A percentile compares a stretch with the other conserved stretches of the same genome.
phyloP scores from a whole-genome alignment of 192 early-diverging fungal species.

The Coemansia sp. region DNA sequence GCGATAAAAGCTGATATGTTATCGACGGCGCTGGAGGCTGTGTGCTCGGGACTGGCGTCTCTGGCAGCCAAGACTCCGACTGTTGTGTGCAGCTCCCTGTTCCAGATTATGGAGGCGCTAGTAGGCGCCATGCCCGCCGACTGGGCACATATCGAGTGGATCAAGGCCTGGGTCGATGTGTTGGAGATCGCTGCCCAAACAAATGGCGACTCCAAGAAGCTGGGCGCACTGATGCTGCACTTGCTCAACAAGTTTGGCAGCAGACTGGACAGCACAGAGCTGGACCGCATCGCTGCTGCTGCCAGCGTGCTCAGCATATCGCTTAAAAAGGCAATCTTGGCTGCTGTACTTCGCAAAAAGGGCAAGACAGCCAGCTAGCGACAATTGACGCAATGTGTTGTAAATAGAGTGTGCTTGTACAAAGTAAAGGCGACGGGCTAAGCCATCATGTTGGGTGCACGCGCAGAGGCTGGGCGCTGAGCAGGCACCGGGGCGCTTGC shows the following conservation, averaged over 20 bases:
- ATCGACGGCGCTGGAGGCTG: neutral
- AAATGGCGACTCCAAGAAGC: constrained; percentile 24
- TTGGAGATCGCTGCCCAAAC: constrained; percentile 11
- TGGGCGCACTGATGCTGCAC: constrained; percentile 34
- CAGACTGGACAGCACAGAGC: constrained; percentile 3
- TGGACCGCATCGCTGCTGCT: constrained; percentile 20
- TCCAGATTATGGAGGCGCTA: constrained; percentile 34
- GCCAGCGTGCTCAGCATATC: constrained; percentile 24
- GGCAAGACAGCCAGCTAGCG: neutral
- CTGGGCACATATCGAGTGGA: neutral
- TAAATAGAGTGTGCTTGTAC: neutral
- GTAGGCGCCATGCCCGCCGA: constrained; percentile 17
- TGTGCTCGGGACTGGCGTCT: constrained; percentile 16
- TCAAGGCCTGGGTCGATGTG: constrained; percentile 19
- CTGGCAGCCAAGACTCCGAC: neutral
- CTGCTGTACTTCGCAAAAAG: constrained; percentile 15
- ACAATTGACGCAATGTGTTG: neutral
- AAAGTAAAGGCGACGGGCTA: neutral
- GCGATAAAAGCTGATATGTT: constrained; percentile 25
- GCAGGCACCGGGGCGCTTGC: neutral
- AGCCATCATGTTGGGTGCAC: neutral
- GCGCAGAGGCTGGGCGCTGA: constrained; percentile 1
- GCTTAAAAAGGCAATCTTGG: constrained; percentile 27
- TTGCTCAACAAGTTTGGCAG: constrained; percentile 45
- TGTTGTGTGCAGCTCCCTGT: constrained; percentile 3